These are phyloP conservation scores for Novymonas esmeraldas DNA, from an alignment of 208 protist genomes.

Conservation along the genomic window DNA sequence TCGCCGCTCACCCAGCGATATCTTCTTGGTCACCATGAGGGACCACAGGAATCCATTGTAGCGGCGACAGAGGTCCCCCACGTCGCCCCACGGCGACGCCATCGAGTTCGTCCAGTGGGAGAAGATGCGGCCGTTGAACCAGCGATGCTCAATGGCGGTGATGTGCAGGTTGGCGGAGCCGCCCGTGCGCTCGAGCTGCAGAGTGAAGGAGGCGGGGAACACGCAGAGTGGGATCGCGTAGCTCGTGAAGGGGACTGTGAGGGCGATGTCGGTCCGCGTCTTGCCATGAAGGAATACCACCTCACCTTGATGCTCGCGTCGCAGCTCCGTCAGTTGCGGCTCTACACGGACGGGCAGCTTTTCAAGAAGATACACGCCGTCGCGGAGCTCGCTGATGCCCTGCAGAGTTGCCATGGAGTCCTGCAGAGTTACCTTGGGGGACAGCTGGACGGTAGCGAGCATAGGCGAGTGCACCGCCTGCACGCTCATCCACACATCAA, in stretches of 20 bases:
- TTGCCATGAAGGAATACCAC: slow-evolving; percentile 67
- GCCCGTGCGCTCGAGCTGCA: slow-evolving; percentile 50
- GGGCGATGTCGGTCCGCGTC: slow-evolving; percentile 37
- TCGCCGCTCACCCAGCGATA: slow-evolving; percentile 26
- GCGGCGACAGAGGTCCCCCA: slow-evolving; percentile 65
- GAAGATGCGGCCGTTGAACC: slow-evolving; percentile 68
- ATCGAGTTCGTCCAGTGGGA: slow-evolving; percentile 62
- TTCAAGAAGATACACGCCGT: slow-evolving; percentile 46
- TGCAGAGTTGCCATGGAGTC: slow-evolving; percentile 65
- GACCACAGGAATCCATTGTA: slow-evolving; percentile 71
- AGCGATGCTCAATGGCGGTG: slow-evolving; percentile 66
- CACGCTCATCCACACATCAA: slow-evolving; percentile 53
- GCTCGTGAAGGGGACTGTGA: slow-evolving; percentile 48
- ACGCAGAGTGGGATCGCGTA: slow-evolving; percentile 22
- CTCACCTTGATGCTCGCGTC: slow-evolving; percentile 49
- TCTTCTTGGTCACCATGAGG: slow-evolving; percentile 45
- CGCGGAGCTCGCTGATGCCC: slow-evolving; percentile 49
- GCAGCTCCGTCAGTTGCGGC: slow-evolving; percentile 51
- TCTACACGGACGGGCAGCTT: slow-evolving; percentile 36
- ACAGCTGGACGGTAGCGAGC: slow-evolving; percentile 33
- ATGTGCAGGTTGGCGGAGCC: slow-evolving; percentile 28
- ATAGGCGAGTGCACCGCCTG: slow-evolving; percentile 36
- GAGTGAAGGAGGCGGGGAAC: slow-evolving; percentile 47
- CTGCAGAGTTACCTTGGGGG: slow-evolving; percentile 43
- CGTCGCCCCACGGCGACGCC: slow-evolving; percentile 55